A percentile compares a stretch with the other conserved stretches of the same genome.
Evolutionary conservation across 2,329 filamentous ascomycete species (phyloP).

Genomic region (Xylariaceae sp.): DNA sequence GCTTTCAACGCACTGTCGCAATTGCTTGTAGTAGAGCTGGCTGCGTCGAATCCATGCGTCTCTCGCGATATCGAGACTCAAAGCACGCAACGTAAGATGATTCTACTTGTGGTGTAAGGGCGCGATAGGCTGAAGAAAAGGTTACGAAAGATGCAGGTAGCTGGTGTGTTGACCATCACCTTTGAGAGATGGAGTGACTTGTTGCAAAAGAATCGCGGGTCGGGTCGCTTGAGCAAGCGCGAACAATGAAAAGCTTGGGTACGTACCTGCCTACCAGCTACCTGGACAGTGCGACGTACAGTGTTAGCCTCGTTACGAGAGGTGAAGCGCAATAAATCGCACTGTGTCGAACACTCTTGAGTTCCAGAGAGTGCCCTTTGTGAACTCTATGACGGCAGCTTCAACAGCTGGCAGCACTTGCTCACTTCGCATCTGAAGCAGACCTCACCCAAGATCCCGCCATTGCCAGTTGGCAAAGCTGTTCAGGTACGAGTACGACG

Average conservation of each 20-base stretch:
- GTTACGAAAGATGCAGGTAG: background rate
- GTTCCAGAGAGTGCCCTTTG: too few relatives aligned
- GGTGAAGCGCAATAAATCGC: background rate
- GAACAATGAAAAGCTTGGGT: constrained; percentile 13
- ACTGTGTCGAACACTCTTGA: too few relatives aligned
- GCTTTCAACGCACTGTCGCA: constrained; percentile 6
- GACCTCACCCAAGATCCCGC: too few relatives aligned
- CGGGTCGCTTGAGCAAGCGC: constrained; percentile 11
- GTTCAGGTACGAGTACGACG: too few relatives aligned
- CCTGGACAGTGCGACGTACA: background rate
- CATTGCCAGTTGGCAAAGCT: too few relatives aligned
- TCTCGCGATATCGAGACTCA: constrained; percentile 9
- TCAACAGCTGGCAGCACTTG: too few relatives aligned
- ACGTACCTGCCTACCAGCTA: background rate
- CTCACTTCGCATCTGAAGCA: too few relatives aligned
- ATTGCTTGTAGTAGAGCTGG: background rate
- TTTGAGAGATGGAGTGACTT: background rate
- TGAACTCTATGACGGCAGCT: too few relatives aligned
- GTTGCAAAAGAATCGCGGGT: constrained; percentile 9
- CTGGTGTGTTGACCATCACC: constrained; percentile 3
- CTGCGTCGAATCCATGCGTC: constrained; percentile 14
- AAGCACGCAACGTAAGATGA: too few relatives aligned
- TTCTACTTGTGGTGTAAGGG: too few relatives aligned
- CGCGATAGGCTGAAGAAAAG: background rate
- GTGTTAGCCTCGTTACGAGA: background rate